Conservation (phyloP, 2,329 filamentous ascomycete genomes). For the Cladorrhinum sp. region DNA sequence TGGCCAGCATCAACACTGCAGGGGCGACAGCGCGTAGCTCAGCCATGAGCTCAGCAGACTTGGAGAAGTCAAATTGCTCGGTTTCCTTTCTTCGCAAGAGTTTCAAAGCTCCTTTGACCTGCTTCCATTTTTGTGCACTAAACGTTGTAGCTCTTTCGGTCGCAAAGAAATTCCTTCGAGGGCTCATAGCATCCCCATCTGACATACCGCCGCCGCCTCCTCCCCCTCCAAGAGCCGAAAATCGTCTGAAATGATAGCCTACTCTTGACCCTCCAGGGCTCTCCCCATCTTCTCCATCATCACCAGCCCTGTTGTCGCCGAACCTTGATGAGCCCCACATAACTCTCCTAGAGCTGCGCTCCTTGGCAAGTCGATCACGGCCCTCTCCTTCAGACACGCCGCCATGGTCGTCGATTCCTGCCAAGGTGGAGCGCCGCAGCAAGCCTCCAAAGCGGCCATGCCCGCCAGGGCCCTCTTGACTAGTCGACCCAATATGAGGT, state of each 20-base stretch:
- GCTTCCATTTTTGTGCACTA: slow-evolving; percentile 82
- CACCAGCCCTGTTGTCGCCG: slow-evolving; percentile 31
- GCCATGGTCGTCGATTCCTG: slow-evolving; percentile 58
- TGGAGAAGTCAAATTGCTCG: slow-evolving; percentile 87
- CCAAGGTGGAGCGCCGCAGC: slow-evolving; percentile 66
- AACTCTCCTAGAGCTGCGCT: slow-evolving; percentile 57
- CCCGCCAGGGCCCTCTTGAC: slow-evolving; percentile 40
- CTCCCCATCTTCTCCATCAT: slow-evolving; percentile 52
- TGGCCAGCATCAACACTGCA: slow-evolving; percentile 89
- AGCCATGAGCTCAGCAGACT: slow-evolving; percentile 94
- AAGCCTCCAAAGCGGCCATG: slow-evolving; percentile 47
- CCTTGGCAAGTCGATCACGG: slow-evolving; percentile 56
- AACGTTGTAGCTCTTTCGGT: slow-evolving; percentile 69
- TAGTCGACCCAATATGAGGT: slow-evolving; percentile 44
- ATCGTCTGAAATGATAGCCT: slow-evolving; percentile 64
- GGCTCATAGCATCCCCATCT: slow-evolving; percentile 58
- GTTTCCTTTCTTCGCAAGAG: slow-evolving; percentile 76
- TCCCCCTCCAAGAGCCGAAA: slow-evolving; percentile 63
- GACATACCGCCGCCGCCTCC: slow-evolving; percentile 62
- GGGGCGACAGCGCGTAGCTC: slow-evolving; percentile 90
- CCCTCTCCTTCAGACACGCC: slow-evolving; percentile 75
- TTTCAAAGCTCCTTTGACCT: slow-evolving; percentile 86
- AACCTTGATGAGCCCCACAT: slow-evolving; percentile 55
- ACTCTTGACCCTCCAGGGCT: slow-evolving; percentile 52
- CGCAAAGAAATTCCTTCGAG: slow-evolving; percentile 56